Conservation (phyloP, 352 stramenopile genomes). For the Peronospora tabacina region DNA sequence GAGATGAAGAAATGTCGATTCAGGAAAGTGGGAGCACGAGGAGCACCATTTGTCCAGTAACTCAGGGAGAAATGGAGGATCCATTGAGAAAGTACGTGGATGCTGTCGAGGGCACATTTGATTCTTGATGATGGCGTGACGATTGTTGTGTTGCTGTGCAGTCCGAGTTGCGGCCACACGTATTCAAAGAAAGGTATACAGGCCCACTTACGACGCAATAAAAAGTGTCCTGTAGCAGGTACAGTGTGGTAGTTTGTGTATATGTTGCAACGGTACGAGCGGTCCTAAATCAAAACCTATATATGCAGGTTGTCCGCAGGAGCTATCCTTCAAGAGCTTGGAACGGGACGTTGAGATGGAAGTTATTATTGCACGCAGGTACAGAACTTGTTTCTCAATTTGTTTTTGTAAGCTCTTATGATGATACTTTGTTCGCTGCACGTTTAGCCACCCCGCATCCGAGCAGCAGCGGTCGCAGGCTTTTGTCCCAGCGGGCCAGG, state of each 20-base stretch:
- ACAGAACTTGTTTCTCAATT: conserved; percentile 1
- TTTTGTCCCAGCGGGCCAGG: conserved; percentile 21
- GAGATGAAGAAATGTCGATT: conserved; percentile 69
- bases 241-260: neutral
- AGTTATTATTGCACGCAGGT: conserved; percentile 62
- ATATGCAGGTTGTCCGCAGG: conserved; percentile 55
- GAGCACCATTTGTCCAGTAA: conserved; percentile 74
- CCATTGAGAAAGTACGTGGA: conserved; percentile 59
- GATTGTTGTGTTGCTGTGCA: conserved; percentile 22
- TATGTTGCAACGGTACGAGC: neutral
- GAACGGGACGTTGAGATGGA: conserved; percentile 86
- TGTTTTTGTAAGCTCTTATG: neutral
- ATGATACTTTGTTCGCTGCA: neutral
- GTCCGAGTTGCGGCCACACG: conserved; percentile 63
- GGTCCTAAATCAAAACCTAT: conserved; percentile 1
- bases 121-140: neutral
- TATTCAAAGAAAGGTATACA: conserved; percentile 77
- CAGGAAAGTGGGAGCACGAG: conserved; percentile 71
- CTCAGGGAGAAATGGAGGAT: conserved; percentile 72
- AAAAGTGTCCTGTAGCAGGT: conserved; percentile 75
- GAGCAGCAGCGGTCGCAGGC: conserved; percentile 36
- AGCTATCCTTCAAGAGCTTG: conserved; percentile 44
- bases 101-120: neutral
- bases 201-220: conserved; percentile 59
- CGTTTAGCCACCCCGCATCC: conserved; percentile 28